These are phyloP conservation scores for Amaranthus palmeri DNA, from an alignment of 148 eudicot genomes.

Conservation along the genomic window DNA sequence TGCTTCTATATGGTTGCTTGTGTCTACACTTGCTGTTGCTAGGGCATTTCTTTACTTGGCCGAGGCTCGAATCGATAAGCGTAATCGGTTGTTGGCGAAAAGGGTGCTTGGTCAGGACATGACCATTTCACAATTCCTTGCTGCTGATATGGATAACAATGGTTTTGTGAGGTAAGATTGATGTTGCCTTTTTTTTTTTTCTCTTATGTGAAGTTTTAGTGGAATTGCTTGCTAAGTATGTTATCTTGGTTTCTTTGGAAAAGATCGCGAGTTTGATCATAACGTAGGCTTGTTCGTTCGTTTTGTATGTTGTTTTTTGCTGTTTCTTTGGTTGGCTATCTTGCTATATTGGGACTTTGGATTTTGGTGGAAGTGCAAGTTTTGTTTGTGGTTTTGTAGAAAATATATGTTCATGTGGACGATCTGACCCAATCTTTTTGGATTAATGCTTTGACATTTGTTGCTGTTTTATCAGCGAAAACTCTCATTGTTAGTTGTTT, in stretches of 20 bases:
- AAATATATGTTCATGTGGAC: too few species aligned
- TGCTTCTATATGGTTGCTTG: constrained; percentile 94
- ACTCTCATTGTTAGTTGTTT: too few species aligned
- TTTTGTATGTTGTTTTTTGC: too few species aligned
- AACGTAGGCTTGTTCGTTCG: too few species aligned
- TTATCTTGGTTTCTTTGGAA: neutral
- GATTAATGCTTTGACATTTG: too few species aligned
- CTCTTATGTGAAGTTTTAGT: neutral
- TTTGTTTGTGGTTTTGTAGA: too few species aligned
- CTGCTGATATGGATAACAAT: constrained; percentile 90
- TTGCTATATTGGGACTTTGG: too few species aligned
- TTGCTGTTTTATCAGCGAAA: too few species aligned
- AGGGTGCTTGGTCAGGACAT: constrained; percentile 88
- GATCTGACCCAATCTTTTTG: too few species aligned
- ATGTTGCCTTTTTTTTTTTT: constrained; percentile 4
- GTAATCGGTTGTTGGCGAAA: constrained; percentile 77
- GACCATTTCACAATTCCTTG: constrained; percentile 91
- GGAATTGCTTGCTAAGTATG: neutral
- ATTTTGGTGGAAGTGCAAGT: too few species aligned
- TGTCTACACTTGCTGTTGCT: constrained; percentile 92
- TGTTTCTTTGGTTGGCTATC: too few species aligned
- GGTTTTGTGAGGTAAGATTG: constrained; percentile 71
- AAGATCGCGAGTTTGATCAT: neutral
- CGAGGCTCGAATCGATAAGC: constrained; percentile 88
- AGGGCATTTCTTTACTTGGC: constrained; percentile 95